Conservation (phyloP, 768 basidiomycete species). For the Mycena crocata region DNA sequence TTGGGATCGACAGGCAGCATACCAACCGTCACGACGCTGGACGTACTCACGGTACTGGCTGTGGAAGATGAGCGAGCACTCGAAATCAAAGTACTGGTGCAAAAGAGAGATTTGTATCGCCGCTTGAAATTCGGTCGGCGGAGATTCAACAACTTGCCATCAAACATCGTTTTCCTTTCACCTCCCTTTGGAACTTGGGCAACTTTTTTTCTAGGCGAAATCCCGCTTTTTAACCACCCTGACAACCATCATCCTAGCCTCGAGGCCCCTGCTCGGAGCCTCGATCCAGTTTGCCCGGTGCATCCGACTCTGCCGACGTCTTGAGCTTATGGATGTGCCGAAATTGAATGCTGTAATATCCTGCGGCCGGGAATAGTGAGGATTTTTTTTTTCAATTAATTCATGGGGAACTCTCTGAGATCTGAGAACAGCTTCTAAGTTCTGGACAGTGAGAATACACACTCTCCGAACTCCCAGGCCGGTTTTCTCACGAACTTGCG, state of each 20-base stretch:
- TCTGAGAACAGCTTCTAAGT: not conserved
- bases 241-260: not conserved
- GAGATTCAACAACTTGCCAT: not conserved
- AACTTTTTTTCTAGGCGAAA: no score
- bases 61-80: not conserved
- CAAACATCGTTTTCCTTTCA: no score
- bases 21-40: no score
- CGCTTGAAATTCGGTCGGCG: not conserved
- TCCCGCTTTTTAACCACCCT: not conserved
- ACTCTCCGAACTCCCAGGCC: not conserved
- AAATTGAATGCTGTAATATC: not conserved
- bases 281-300: constrained; percentile 2
- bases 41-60: no score
- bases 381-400: no score
- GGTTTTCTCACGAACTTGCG: not conserved
- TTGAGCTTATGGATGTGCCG: not conserved
- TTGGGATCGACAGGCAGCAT: no score
- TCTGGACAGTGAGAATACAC: no score
- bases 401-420: not conserved
- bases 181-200: no score
- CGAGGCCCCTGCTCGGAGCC: not conserved
- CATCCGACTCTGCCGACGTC: not conserved
- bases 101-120: not conserved
- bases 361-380: no score
- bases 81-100: no score